Conservation (phyloP, 129 eudicot genomes). For the Pulicaria dysenterica region DNA sequence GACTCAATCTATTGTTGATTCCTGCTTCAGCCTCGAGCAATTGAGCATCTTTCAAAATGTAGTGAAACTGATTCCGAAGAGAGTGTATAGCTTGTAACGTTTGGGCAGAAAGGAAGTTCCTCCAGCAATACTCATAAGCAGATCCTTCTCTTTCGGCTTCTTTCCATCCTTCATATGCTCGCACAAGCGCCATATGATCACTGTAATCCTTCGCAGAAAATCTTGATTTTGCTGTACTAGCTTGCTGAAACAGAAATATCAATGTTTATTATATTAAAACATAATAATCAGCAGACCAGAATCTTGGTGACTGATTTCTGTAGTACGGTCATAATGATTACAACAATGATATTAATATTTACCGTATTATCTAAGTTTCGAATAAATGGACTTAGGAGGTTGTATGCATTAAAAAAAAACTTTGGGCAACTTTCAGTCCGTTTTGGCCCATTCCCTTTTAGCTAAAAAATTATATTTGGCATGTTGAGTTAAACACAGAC, state of each 20-base stretch:
- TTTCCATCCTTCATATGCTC: slow-evolving; percentile 99
- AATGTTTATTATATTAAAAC: slow-evolving; percentile 26
- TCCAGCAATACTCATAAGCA: slow-evolving; percentile 97
- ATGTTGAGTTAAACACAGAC: neutral
- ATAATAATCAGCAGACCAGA: slow-evolving; percentile 2
- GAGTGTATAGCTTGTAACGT: slow-evolving; percentile 99
- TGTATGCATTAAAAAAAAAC: neutral
- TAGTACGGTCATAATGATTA: neutral
- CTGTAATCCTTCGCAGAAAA: slow-evolving; percentile 97
- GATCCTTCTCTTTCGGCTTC: slow-evolving; percentile 98
- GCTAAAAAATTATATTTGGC: neutral
- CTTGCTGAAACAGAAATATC: slow-evolving; percentile 57
- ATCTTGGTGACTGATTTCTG: slow-evolving; percentile 21
- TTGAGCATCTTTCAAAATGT: slow-evolving; percentile 83
- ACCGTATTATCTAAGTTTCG: neutral
- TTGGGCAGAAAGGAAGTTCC: slow-evolving; percentile 92
- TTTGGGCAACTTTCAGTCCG: neutral
- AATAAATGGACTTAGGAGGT: neutral
- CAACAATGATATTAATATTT: neutral
- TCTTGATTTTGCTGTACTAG: slow-evolving; percentile 92
- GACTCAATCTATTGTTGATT: slow-evolving; percentile 73
- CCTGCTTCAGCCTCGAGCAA: slow-evolving; percentile 70
- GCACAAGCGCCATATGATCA: slow-evolving; percentile 99
- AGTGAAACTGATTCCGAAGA: slow-evolving; percentile 84
- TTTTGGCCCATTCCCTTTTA: neutral